phyloP scores from a whole-genome alignment of 2,329 filamentous ascomycete species.

The Aspergillus jensenii region DNA sequence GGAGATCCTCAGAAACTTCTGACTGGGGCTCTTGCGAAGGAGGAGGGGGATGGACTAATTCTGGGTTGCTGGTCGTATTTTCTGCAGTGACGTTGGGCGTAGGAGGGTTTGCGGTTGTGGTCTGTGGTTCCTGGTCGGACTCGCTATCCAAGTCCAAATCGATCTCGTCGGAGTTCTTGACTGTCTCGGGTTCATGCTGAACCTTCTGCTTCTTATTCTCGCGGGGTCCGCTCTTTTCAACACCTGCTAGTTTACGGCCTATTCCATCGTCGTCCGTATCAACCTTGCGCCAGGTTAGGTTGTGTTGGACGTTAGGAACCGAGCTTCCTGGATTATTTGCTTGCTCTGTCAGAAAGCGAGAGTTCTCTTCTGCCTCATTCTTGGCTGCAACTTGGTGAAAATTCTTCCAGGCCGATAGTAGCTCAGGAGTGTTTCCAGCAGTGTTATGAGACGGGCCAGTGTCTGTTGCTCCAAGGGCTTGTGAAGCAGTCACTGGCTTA shows the following conservation, averaged over 20 bases:
- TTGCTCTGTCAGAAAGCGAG: slow-evolving; percentile 26
- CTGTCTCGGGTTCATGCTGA: slow-evolving; percentile 13
- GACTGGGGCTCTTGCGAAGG: slow-evolving; percentile 14
- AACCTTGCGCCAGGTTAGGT: slow-evolving; percentile 41
- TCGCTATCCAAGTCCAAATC: slow-evolving; percentile 34
- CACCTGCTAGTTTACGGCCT: slow-evolving; percentile 22
- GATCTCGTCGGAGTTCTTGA: slow-evolving; percentile 55
- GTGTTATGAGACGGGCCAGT: neutral
- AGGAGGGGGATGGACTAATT: neutral
- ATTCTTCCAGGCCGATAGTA: slow-evolving; percentile 40
- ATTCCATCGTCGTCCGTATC: slow-evolving; percentile 30
- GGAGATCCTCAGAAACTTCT: slow-evolving; percentile 62
- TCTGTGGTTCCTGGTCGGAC: slow-evolving; percentile 12
- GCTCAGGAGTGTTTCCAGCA: slow-evolving; percentile 10
- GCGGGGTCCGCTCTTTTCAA: slow-evolving; percentile 15
- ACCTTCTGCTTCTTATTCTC: slow-evolving; percentile 23
- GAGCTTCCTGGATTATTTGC: slow-evolving; percentile 15
- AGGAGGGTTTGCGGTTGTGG: neutral
- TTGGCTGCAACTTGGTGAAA: slow-evolving; percentile 35
- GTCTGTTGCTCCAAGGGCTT: neutral
- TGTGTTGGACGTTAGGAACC: slow-evolving; percentile 25
- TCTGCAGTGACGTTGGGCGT: neutral
- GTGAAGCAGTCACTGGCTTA: neutral
- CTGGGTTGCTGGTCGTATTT: neutral
- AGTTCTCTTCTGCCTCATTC: slow-evolving; percentile 34